These are phyloP conservation scores for Cyclocybe aegerita DNA, from an alignment of 768 basidiomycete genomes.

Conservation along the genomic window DNA sequence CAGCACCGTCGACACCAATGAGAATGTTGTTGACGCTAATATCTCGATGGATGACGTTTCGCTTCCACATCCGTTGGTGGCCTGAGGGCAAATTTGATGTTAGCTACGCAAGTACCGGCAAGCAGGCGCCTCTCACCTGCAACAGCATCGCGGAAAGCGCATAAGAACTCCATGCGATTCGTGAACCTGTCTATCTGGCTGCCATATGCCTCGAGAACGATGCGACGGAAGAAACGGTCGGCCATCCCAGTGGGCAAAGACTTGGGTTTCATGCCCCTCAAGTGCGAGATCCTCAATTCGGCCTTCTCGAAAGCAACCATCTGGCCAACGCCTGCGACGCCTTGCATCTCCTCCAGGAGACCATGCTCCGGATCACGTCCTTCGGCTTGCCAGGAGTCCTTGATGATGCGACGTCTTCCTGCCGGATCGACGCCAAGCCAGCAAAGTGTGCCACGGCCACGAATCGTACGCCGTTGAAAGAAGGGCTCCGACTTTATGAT, in stretches of 20 bases:
- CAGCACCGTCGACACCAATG: not conserved
- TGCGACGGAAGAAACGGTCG: conserved; percentile 6
- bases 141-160: conserved; percentile 13
- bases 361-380: conserved; percentile 5
- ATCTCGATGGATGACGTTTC: conserved; percentile 21
- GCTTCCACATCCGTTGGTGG: conserved; percentile 10
- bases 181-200: conserved; percentile 5
- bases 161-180: conserved; percentile 4
- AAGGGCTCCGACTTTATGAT: conserved; percentile 5
- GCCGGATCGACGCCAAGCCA: conserved; percentile 10
- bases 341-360: conserved; percentile 6
- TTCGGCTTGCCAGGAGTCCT: conserved; percentile 16
- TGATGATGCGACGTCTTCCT: conserved; percentile 7
- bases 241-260: not conserved
- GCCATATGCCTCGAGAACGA: conserved; percentile 5
- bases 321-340: conserved; percentile 12
- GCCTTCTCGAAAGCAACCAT: conserved; percentile 9
- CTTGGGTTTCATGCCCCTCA: conserved; percentile 1
- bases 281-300: not conserved
- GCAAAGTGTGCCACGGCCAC: conserved; percentile 18
- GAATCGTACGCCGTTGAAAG: conserved; percentile 13
- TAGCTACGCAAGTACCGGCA: not conserved
- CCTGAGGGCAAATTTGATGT: conserved; percentile 5
- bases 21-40: conserved; percentile 21
- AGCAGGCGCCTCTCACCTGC: conserved; percentile 3